Base-by-base conservation (phyloP, 2,329 filamentous ascomycete genomes). In the Xylariaceae sp. region DNA sequence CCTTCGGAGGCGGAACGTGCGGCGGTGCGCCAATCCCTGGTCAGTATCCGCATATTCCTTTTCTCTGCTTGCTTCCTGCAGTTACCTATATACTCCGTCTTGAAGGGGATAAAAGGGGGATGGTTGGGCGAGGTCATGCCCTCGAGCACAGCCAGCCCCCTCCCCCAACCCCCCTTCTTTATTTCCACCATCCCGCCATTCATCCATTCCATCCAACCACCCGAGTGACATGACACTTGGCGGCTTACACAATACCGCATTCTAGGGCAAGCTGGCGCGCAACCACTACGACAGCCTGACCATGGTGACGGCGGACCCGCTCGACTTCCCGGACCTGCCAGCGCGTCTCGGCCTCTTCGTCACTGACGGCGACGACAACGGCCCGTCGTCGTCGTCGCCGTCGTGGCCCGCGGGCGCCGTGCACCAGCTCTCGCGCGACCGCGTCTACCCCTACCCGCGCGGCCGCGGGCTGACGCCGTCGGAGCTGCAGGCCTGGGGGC, bases 361-460 rank as follows among this genome's bases (percentile, higher is more conserved):
- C 7, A 5, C 8, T 10, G n/a, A 15, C 10, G n/a, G n/a, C n/a
- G n/a, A n/a, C n/a, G n/a, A n/a, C n/a, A n/a, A n/a, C n/a, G n/a
- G n/a, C n/a, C 11, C 10, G 28, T 5, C 11, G 28, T 6, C 10
- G 22, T 19, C 19, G 16, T 31, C 36, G 2, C 45, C 40, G 4
- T 32, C 28, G 4, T 52, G 53, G 29, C 56, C 57, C 2, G 46
- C 52, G 8, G 58, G 52, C 10, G 58, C 56, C 3, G 55, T 61
- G 5, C 55, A 60, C 35, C 55, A 58, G 45, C 45, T 60, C 13
- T 59, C 56, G 1, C 53, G 48, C 17, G 49, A 59, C 35, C 44
- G 48, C 12, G 45, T 61, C 19, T 63, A 57, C 25, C 56, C 49
- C 14, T 61, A 59, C 31, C 58, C 58, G n/a, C 46, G 50, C 19